Evolutionary conservation across 208 protist species (phyloP), one percentile per base, ranked within the genome.

Genomic region (Novymonas esmeraldas): DNA sequence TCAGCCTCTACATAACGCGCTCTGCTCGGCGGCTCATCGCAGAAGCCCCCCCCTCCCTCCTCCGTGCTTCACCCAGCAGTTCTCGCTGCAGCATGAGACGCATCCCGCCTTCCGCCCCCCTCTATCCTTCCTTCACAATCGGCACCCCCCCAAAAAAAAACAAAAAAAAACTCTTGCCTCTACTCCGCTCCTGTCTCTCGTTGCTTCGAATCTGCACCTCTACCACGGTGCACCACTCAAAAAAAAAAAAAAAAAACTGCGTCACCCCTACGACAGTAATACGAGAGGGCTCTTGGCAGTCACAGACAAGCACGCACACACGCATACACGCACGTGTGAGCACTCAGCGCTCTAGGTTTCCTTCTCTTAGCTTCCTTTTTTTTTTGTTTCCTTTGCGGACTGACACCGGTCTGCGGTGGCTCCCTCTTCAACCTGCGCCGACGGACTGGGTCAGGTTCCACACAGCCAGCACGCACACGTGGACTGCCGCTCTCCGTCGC

Each of bases 331-430:
- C 20, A 24, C 38, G 31, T 11, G 38, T 34, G 31, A 22, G 18
- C 26, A 57, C 34, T n/a, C n/a, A n/a, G n/a, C n/a, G n/a, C n/a
- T n/a, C n/a, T n/a, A n/a, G n/a, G n/a, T n/a, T n/a, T 41, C 52
- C 20, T 9, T 44, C n/a, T 31, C n/a, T 26, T 10, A 42, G 20
- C 11, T 42, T 20, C 33, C 18, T 41, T n/a, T 26, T 58, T 14
- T 49, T 58, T 31, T 46, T 56, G 1, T 33, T 64, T 46, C 1
- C 11, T 18, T 49, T 68, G 42, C 29, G 45, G 33, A 58, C 39
- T 38, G 36, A 10, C 14, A 22, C 29, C 7, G 36, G 33, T 14
- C 41, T 36, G 31, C 41, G 24, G 28, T 50, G 29, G 63, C 14
- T 65, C 4, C 46, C 44, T 45, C 31, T 45, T 13, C 10, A 58